These are phyloP conservation scores for Sedum album DNA, from an alignment of 164 flowering plant genomes.

Conservation along the genomic window DNA sequence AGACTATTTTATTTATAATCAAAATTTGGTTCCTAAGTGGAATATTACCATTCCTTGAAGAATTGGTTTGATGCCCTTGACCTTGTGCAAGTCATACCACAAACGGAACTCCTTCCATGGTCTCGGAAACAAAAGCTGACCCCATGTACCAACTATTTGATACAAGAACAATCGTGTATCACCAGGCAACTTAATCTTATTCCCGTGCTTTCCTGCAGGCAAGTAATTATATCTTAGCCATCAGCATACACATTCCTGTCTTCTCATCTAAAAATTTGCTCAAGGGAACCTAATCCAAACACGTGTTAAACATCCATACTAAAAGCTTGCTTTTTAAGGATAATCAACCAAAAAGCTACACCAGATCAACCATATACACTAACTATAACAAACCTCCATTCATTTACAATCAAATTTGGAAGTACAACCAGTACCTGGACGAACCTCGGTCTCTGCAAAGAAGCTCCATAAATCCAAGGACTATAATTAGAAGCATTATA, in stretches of 20 bases:
- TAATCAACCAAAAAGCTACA: neutral
- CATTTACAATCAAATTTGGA: neutral
- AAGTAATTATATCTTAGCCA: slow-evolving; percentile 2
- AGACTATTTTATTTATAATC: neutral
- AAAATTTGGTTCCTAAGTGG: neutral
- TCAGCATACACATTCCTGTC: neutral
- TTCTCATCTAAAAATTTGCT: neutral
- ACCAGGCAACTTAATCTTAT: slow-evolving; percentile 59
- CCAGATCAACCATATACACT: neutral
- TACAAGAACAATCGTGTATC: slow-evolving; percentile 67
- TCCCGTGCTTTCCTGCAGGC: slow-evolving; percentile 85
- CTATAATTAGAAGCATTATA: slow-evolving; percentile 58
- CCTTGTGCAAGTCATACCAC: slow-evolving; percentile 86
- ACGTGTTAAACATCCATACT: neutral
- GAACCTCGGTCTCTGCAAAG: slow-evolving; percentile 80
- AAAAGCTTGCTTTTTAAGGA: neutral
- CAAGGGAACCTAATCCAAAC: neutral
- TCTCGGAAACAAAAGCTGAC: slow-evolving; percentile 93
- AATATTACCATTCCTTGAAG: slow-evolving; percentile 80
- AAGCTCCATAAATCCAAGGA: slow-evolving; percentile 26
- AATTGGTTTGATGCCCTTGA: slow-evolving; percentile 66
- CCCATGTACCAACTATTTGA: slow-evolving; percentile 98
- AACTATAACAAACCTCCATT: neutral
- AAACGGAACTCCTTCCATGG: slow-evolving; percentile 98
- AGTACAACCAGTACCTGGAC: slow-evolving; percentile 56